A percentile compares a stretch with the other conserved stretches of the same genome.
These are phyloP conservation scores for Plantago coronopus DNA, from an alignment of 305 asterid genomes.

Conservation along the genomic window DNA sequence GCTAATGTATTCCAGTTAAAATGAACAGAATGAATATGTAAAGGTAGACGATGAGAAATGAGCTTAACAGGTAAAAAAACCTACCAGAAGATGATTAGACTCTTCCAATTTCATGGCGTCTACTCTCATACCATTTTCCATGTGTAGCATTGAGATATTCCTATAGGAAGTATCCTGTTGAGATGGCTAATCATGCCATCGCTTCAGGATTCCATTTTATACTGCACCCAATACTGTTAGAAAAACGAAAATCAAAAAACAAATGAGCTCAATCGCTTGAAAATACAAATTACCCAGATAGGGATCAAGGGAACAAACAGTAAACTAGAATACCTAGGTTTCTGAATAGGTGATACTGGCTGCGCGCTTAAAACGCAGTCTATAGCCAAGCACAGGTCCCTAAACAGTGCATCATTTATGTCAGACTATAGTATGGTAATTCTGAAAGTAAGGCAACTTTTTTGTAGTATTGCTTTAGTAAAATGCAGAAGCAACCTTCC, in stretches of 20 bases:
- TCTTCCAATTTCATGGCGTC: too few species aligned
- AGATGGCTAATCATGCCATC: constrained; percentile 25
- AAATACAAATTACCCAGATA: background rate
- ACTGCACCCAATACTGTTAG: constrained; percentile 79
- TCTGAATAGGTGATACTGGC: constrained; percentile 61
- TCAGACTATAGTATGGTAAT: constrained; percentile 4
- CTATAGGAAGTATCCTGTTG: too few species aligned
- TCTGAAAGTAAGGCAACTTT: too few species aligned
- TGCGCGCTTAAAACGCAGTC: constrained; percentile 78
- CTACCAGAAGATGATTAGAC: too few species aligned
- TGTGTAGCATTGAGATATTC: too few species aligned
- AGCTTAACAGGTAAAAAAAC: too few species aligned
- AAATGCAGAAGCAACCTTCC: constrained; percentile 63
- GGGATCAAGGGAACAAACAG: constrained; percentile 5
- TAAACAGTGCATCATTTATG: constrained; percentile 22
- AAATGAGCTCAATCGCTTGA: constrained; percentile 7
- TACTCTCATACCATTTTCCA: too few species aligned
- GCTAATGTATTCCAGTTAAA: too few species aligned
- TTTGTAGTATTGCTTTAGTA: too few species aligned
- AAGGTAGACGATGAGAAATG: too few species aligned
- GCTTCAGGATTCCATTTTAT: constrained; percentile 80
- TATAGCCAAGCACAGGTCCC: constrained; percentile 86
- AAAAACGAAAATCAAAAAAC: constrained; percentile 19
- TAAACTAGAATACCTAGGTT: constrained; percentile 58
- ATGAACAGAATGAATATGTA: too few species aligned